Evolutionary conservation across 192 early-diverging fungal species (phyloP).

Genomic region (Spinellus fusiger): DNA sequence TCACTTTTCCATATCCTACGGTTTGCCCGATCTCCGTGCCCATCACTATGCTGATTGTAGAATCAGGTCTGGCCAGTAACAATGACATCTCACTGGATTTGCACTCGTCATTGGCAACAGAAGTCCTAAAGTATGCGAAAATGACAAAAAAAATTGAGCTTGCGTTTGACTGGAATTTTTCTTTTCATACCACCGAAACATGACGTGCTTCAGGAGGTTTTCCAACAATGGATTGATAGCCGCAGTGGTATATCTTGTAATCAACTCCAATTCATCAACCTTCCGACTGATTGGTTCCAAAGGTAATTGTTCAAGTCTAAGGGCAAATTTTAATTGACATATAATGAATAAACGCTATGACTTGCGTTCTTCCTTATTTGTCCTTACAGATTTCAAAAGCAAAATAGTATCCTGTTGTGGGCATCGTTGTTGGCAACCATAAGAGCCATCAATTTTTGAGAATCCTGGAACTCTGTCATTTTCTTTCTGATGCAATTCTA

Average conservation of each 20-base stretch:
- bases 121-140: conserved; percentile 16
- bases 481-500: conserved; percentile 15
- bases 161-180: conserved; percentile 9
- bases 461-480: conserved; percentile 5
- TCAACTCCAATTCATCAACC: conserved; percentile 12
- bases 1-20: conserved; percentile 9
- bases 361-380: conserved; percentile 12
- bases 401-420: conserved; percentile 13
- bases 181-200: conserved; percentile 19
- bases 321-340: conserved; percentile 12
- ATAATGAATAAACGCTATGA: conserved; percentile 10
- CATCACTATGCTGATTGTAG: conserved; percentile 9
- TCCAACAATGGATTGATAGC: conserved; percentile 14
- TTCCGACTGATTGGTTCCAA: conserved; percentile 16
- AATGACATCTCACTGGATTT: conserved; percentile 16
- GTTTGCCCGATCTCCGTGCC: conserved; percentile 13
- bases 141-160: conserved; percentile 12
- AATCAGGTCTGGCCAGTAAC: conserved; percentile 14
- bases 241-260: conserved; percentile 12
- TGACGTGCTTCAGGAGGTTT: conserved; percentile 14
- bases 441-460: conserved; percentile 13
- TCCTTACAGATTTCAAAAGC: conserved; percentile 17
- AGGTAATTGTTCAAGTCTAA: conserved; percentile 11
- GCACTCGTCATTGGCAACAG: conserved; percentile 16
- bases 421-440: conserved; percentile 14